Conservation (phyloP, 1,139 yeast genomes). For the Pichia sp. region DNA sequence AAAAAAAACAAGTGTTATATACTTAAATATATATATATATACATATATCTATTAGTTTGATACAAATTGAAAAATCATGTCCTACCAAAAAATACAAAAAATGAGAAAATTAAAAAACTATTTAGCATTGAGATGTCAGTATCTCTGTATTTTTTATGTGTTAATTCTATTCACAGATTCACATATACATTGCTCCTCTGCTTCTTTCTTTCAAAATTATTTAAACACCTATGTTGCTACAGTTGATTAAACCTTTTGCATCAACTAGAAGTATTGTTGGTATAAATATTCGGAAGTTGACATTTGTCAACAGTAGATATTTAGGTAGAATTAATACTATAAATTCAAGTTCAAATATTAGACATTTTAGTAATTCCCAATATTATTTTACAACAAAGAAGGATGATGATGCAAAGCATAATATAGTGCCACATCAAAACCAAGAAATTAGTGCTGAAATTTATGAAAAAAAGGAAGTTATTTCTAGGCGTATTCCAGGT, state of each 20-base stretch:
- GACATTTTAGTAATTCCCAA: background rate
- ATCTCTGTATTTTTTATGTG: too few relatives aligned
- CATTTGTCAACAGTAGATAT: background rate
- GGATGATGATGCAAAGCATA: background rate
- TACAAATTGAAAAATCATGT: too few relatives aligned
- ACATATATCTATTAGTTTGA: too few relatives aligned
- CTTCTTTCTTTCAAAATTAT: background rate
- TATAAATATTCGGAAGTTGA: background rate
- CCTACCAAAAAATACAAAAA: too few relatives aligned
- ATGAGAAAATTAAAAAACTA: too few relatives aligned
- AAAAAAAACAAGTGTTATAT: too few relatives aligned
- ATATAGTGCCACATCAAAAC: constrained; percentile 6
- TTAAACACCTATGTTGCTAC: background rate
- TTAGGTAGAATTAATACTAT: background rate
- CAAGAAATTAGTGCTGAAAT: constrained; percentile 20
- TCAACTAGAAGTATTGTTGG: background rate
- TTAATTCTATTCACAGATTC: too few relatives aligned
- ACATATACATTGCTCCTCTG: too few relatives aligned
- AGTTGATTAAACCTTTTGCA: constrained; percentile 4
- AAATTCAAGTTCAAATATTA: background rate
- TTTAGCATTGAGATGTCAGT: too few relatives aligned
- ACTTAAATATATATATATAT: too few relatives aligned
- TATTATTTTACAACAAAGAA: background rate
- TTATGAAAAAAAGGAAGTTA: constrained; percentile 23
- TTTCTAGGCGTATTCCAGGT: constrained; percentile 47